Evolutionary conservation across 2,329 filamentous ascomycete genomes (phyloP), one percentile per base, ranked within the genome.

Genomic region (Alternaria viburni): DNA sequence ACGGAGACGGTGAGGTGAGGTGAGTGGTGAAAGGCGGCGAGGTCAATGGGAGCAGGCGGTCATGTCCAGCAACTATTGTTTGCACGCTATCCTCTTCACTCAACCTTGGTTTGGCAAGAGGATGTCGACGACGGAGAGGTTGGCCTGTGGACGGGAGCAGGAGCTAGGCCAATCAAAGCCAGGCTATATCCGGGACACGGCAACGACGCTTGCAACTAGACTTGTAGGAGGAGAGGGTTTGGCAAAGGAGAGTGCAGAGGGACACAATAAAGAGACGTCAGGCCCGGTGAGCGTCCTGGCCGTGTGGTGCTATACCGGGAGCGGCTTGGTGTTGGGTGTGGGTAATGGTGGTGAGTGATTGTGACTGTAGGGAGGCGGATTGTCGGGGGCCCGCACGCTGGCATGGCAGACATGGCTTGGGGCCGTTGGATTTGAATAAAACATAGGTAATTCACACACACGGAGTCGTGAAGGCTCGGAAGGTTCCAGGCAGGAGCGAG

Each of bases 401-500:
- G 65, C 71, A 74, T 72, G 66, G 73, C 72, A 72, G 69, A 66
- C 74, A 74, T 76, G 74, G 76, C 74, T 77, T 76, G 73, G 75
- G 74, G 74, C 74, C 70, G 74, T 76, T 78, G 77, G 73, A 75
- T 71, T 77, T 74, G 76, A 76, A 76, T 77, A 76, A 68, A 65
- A 66, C 64, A 79, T 77, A 77, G 76, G 79, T 77, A 74, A 79
- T 79, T 79, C 75, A 77, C 70, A 68, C 70, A 67, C 64, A 65
- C 62, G 62, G 65, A 73, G 69, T 73, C 65, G 72, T 75, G 71
- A 74, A 74, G 69, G 69, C 66, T 66, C 77, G 77, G 75, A 76
- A 78, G 73, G 75, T 77, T 77, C 77, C 77, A 79, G 77, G 71
- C 74, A 62, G 56, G 60, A 62, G 60, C 60, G 60, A 62, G 55